A percentile compares a stretch with the other conserved stretches of the same genome.
phyloP scores from a whole-genome alignment of 257 asterid genomes.

The Paraleonurus japonicus region DNA sequence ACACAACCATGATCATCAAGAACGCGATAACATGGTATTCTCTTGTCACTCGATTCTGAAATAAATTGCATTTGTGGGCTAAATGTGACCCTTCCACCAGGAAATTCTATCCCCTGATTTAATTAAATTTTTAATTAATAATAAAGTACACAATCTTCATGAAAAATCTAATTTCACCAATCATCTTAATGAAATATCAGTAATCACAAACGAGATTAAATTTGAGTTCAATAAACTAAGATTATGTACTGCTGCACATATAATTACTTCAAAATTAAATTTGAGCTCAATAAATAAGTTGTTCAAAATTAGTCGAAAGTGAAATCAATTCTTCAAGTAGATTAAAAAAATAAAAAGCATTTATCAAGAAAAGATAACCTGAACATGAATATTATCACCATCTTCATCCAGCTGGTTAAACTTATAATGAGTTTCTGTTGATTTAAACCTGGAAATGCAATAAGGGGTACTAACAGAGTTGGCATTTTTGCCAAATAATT shows the following conservation, averaged over 20 bases:
- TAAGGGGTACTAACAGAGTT: not conserved
- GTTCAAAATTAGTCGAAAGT: too few relatives aligned
- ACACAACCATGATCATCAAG: slow-evolving; percentile 73
- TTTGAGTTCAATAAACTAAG: not conserved
- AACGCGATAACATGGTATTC: slow-evolving; percentile 85
- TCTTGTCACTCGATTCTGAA: slow-evolving; percentile 54
- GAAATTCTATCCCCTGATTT: slow-evolving; percentile 64
- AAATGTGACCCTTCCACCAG: slow-evolving; percentile 75
- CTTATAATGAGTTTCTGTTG: slow-evolving; percentile 12
- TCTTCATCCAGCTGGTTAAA: not conserved
- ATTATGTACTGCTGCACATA: too few relatives aligned
- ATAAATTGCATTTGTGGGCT: slow-evolving; percentile 64
- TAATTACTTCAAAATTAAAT: too few relatives aligned
- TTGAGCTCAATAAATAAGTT: too few relatives aligned
- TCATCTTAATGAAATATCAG: too few relatives aligned
- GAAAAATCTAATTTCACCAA: not conserved
- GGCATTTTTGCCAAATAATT: not conserved
- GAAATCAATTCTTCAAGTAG: not conserved
- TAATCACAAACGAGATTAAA: too few relatives aligned
- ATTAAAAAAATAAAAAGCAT: not conserved
- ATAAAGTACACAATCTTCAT: not conserved
- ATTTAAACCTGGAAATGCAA: slow-evolving; percentile 22
- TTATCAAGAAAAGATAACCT: slow-evolving; percentile 20
- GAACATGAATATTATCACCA: slow-evolving; percentile 10
- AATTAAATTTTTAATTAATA: not conserved